Base-by-base conservation (phyloP, 2,329 filamentous ascomycete genomes). In the Paecilomyces sp. region DNA sequence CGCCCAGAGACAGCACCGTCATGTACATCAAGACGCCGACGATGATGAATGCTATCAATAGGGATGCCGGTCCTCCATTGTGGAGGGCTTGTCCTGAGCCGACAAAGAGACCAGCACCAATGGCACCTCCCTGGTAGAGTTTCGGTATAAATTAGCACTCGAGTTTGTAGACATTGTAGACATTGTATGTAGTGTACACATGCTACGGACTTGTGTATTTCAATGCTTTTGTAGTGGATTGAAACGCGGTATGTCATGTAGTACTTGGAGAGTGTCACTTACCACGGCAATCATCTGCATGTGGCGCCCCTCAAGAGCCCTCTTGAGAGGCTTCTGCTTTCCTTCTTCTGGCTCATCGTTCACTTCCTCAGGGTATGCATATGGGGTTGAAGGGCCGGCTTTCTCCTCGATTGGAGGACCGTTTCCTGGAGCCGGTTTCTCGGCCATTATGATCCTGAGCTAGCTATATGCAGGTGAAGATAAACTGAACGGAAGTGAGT, bases 1-100 rank as follows among this genome's bases (percentile, higher is more conserved):
- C 85, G 54, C 82, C 85, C 55, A 87, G 75, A 28, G 85, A 83
- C 65, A 85, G 82, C 66, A 84, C 79, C 9, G 82, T 84, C 65
- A 83, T 80, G 53, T 86, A 74, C 65, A 87, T 74, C 80, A 86
- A 85, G 65, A 66, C 60, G 60, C 84, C 83, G 66, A 86, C 77
- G 62, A 86, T 80, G 7, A 79, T 65, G 68, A 85, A 86, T 60
- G 70, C 69, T 55, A 77, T 59, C 13, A 77, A 60, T 60, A 61
- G 22, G 18, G 51, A 13, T 25, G 22, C 51, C 22, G 75, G 75
- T 6, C 76, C 76, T 56, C 75, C 76, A 54, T 60, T 62, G 34
- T 65, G 61, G 13, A 78, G 67, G 24, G 76, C 72, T 62, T 58
- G 57, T 18, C 75, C 76, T 30, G 75, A 75, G 53, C 72, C 70